Evolutionary conservation across 164 flowering plant species (phyloP).

Genomic region (Tetrastigma voinierianum): DNA sequence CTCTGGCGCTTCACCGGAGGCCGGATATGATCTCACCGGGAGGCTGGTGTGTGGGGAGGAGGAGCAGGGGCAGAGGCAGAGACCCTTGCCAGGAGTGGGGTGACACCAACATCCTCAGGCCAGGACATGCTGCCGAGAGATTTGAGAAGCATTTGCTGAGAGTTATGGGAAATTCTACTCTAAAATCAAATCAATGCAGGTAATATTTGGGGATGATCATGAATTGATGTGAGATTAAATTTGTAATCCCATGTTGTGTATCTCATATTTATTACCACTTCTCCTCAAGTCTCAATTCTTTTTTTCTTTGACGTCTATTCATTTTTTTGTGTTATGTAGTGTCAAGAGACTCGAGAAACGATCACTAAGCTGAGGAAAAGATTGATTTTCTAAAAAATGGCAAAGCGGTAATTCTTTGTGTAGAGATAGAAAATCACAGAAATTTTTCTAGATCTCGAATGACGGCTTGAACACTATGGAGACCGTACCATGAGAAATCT

Average conservation of each 20-base stretch:
- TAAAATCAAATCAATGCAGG: constrained; percentile 16
- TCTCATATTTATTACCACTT: background rate
- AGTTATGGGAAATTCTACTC: constrained; percentile 17
- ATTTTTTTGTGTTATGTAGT: too few species aligned
- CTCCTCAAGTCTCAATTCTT: too few species aligned
- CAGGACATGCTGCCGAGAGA: constrained; percentile 26
- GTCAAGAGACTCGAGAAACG: too few species aligned
- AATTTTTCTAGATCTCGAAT: too few species aligned
- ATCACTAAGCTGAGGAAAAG: too few species aligned
- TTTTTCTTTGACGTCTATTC: too few species aligned
- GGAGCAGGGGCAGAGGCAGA: constrained; percentile 5
- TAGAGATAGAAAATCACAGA: too few species aligned
- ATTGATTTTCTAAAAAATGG: too few species aligned
- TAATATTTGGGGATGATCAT: background rate
- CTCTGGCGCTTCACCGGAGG: constrained; percentile 22
- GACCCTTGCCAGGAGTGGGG: constrained; percentile 32
- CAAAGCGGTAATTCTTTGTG: too few species aligned
- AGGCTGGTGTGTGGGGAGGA: constrained; percentile 37
- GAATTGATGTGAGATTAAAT: background rate
- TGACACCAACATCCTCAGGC: constrained; percentile 23
- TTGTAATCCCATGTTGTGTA: background rate
- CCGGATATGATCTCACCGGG: constrained; percentile 31
- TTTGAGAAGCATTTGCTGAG: constrained; percentile 26
- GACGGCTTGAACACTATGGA: too few species aligned
- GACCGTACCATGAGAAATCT: too few species aligned